A percentile compares a stretch with the other conserved stretches of the same genome.
Evolutionary conservation across 2,329 filamentous ascomycete species (phyloP).

Genomic region (Dactylonectria estremocensis): DNA sequence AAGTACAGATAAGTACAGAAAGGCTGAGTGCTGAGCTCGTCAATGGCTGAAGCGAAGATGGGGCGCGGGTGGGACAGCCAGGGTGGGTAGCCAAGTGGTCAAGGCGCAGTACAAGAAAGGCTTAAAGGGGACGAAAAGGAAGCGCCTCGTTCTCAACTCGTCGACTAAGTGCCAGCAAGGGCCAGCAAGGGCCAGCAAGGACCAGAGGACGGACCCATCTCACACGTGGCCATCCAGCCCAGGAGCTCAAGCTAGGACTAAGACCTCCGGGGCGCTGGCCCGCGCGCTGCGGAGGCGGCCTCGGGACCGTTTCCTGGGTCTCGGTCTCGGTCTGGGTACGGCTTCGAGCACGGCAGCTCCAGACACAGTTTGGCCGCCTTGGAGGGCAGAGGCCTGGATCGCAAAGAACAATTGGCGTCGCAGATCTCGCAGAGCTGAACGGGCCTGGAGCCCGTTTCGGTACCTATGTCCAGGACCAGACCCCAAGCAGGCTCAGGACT

Average conservation of each 20-base stretch:
- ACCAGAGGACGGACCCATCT: slow-evolving; percentile 43
- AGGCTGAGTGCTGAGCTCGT: slow-evolving; percentile 21
- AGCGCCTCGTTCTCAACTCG: slow-evolving; percentile 41
- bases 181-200: slow-evolving; percentile 26
- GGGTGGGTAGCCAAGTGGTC: slow-evolving; percentile 31
- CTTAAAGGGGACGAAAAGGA: slow-evolving; percentile 35
- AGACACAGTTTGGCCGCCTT: slow-evolving; percentile 10
- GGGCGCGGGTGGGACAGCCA: slow-evolving; percentile 26
- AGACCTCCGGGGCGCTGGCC: slow-evolving; percentile 29
- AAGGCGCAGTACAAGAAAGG: slow-evolving; percentile 34
- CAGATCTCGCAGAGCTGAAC: slow-evolving; percentile 17
- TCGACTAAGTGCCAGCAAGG: slow-evolving; percentile 37
- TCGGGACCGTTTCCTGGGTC: slow-evolving; percentile 8
- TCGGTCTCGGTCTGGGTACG: not conserved
- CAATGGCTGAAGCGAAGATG: slow-evolving; percentile 30
- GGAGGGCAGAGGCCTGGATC: slow-evolving; percentile 7
- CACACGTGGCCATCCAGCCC: slow-evolving; percentile 45
- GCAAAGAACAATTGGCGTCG: slow-evolving; percentile 24
- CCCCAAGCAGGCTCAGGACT: not conserved
- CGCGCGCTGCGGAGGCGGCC: slow-evolving; percentile 32
- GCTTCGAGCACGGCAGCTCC: slow-evolving; percentile 1
- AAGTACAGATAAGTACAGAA: slow-evolving; percentile 30
- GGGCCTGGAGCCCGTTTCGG: slow-evolving; percentile 26
- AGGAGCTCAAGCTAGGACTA: slow-evolving; percentile 37
- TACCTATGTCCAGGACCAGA: slow-evolving; percentile 9